Evolutionary conservation across 2,329 filamentous ascomycete species (phyloP).

Genomic region (Colletotrichum neosansevieriae): DNA sequence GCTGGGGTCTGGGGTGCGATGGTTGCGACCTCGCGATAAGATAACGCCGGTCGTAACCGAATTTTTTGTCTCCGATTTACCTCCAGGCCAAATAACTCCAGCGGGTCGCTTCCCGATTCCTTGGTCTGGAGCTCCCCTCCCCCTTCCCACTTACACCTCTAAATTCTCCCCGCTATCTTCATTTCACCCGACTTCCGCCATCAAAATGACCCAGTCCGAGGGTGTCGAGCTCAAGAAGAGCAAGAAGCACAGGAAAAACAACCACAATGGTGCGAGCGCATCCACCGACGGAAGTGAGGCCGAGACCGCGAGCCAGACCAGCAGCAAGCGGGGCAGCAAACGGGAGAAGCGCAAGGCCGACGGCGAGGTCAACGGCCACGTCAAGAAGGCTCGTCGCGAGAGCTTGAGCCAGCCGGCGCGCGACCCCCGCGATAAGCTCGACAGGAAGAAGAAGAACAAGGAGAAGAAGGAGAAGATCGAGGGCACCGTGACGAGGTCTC

Average conservation of each 20-base stretch:
- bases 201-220: constrained; percentile 48
- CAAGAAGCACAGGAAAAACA: constrained; percentile 46
- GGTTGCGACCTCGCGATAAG: constrained; percentile 31
- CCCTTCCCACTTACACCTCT: constrained; percentile 28
- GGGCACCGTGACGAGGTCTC: constrained; percentile 45
- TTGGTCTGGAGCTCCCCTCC: constrained; percentile 14
- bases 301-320: constrained; percentile 40
- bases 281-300: constrained; percentile 31
- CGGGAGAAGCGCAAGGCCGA: constrained; percentile 43
- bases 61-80: constrained; percentile 40
- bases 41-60: constrained; percentile 34
- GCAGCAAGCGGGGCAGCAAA: constrained; percentile 32
- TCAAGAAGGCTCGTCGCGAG: constrained; percentile 54
- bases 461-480: constrained; percentile 48
- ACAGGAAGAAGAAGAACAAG: constrained; percentile 50
- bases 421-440: constrained; percentile 67
- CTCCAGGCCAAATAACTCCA: constrained; percentile 19
- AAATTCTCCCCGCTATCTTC: constrained; percentile 41
- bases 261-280: constrained; percentile 45
- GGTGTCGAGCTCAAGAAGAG: constrained; percentile 48
- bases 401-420: constrained; percentile 72
- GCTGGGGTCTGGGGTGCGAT: constrained; percentile 1
- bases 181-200: not conserved
- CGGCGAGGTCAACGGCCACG: constrained; percentile 49
- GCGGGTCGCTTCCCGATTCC: constrained; percentile 25